These are phyloP conservation scores for Ustilago loliicola DNA, from an alignment of 1,284 basidiomycete genomes.

Conservation along the genomic window DNA sequence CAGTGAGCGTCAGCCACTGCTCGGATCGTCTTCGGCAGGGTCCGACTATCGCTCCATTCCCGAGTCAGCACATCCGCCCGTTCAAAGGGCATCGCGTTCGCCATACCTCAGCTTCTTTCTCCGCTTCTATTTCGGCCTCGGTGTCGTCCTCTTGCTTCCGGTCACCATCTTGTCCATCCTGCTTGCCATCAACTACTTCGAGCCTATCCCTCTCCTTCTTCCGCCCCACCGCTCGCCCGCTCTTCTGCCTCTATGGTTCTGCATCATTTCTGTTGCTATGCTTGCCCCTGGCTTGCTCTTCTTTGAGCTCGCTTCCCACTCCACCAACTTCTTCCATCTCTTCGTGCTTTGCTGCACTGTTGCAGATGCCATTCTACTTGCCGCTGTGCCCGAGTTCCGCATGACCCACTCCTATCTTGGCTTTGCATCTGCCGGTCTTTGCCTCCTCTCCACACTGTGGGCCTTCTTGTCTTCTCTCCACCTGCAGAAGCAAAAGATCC, in stretches of 20 bases:
- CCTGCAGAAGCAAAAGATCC: constrained; percentile 35
- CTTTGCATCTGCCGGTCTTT: constrained; percentile 32
- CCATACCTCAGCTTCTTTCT: constrained; percentile 46
- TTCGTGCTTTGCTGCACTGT: constrained; percentile 40
- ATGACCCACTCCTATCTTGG: constrained; percentile 49
- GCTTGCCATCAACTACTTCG: constrained; percentile 48
- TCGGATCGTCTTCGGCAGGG: constrained; percentile 11
- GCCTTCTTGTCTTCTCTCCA: constrained; percentile 39
- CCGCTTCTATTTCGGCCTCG: constrained; percentile 43
- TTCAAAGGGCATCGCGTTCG: constrained; percentile 21
- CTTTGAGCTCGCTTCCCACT: constrained; percentile 55
- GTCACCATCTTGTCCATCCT: constrained; percentile 42
- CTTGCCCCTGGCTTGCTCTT: constrained; percentile 51
- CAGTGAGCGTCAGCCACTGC: constrained; percentile 43
- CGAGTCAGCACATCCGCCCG: constrained; percentile 9
- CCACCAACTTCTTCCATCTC: constrained; percentile 52
- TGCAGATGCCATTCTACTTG: constrained; percentile 33
- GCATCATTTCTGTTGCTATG: constrained; percentile 48
- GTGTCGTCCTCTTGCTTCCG: constrained; percentile 43
- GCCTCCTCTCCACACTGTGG: constrained; percentile 47
- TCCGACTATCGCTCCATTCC: constrained; percentile 36
- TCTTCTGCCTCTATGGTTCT: constrained; percentile 53
- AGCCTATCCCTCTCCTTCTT: constrained; percentile 52
- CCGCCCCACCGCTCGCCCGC: constrained; percentile 51
- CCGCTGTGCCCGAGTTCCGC: constrained; percentile 44